These are phyloP conservation scores for Exophiala xenobiotica DNA, from an alignment of 2,329 filamentous ascomycete genomes.

Conservation along the genomic window DNA sequence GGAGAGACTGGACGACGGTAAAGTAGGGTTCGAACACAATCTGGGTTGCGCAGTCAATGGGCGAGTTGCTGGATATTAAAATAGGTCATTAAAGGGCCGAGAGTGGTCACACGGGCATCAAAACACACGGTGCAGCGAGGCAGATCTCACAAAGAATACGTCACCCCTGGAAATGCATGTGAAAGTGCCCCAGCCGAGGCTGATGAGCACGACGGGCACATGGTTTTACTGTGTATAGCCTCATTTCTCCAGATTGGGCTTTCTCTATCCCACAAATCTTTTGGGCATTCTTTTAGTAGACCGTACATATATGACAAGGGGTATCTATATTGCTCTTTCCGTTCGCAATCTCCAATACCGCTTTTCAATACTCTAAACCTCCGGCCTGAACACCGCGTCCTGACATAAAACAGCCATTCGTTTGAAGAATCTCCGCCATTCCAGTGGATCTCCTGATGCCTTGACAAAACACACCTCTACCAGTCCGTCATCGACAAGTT, in stretches of 20 bases:
- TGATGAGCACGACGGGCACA: too few relatives aligned
- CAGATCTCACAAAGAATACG: background rate
- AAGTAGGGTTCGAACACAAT: background rate
- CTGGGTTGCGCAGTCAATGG: background rate
- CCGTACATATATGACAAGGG: too few relatives aligned
- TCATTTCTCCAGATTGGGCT: too few relatives aligned
- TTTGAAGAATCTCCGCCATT: constrained; percentile 97
- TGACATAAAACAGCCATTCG: constrained; percentile 85
- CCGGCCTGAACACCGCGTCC: constrained; percentile 71
- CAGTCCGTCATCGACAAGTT: constrained; percentile 56
- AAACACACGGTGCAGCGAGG: background rate
- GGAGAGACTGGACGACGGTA: background rate
- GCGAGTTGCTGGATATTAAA: background rate
- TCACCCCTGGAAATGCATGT: constrained; percentile 12
- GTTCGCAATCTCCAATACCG: background rate
- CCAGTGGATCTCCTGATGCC: constrained; percentile 89
- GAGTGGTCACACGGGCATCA: constrained; percentile 21
- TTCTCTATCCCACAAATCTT: too few relatives aligned
- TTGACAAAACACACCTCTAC: constrained; percentile 91
- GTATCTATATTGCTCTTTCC: background rate
- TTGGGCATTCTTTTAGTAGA: too few relatives aligned
- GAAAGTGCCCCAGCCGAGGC: too few relatives aligned
- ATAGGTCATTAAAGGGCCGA: too few relatives aligned
- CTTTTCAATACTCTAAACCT: constrained; percentile 33
- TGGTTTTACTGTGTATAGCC: too few relatives aligned